Conservation (phyloP, 2,329 filamentous ascomycete species). For the Apiospora arundinis region DNA sequence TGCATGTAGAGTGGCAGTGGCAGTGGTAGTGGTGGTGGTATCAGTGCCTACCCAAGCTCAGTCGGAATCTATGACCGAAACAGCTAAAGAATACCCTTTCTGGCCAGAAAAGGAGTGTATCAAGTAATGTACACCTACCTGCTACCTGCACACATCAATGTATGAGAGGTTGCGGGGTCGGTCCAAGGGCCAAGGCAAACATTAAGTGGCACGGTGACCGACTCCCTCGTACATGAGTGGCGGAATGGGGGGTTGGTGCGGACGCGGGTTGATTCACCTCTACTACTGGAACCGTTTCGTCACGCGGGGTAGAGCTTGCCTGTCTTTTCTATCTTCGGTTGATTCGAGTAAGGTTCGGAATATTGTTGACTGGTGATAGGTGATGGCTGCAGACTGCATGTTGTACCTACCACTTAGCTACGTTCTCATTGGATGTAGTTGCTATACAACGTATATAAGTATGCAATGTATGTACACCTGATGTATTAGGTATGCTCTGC, state of each 20-base stretch:
- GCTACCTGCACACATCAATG: background rate
- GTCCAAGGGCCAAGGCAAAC: background rate
- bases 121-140: background rate
- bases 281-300: slow-evolving; percentile 2
- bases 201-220: background rate
- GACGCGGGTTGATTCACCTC: slow-evolving; percentile 16
- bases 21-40: too few relatives aligned
- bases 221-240: slow-evolving; percentile 7
- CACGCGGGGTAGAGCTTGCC: background rate
- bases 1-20: background rate
- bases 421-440: too few relatives aligned
- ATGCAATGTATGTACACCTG: too few relatives aligned
- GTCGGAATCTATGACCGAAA: background rate
- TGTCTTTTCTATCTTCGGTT: background rate
- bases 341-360: background rate
- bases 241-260: slow-evolving; percentile 10
- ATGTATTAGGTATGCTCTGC: too few relatives aligned
- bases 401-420: too few relatives aligned
- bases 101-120: slow-evolving; percentile 15
- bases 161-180: background rate
- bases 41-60: too few relatives aligned
- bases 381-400: background rate
- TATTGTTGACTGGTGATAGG: background rate
- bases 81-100: slow-evolving; percentile 17
- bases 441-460: too few relatives aligned